Evolutionary conservation across 371 early-diverging fungal genomes (phyloP), one percentile per base, ranked within the genome.

Genomic region (Mucor ambiguus): DNA sequence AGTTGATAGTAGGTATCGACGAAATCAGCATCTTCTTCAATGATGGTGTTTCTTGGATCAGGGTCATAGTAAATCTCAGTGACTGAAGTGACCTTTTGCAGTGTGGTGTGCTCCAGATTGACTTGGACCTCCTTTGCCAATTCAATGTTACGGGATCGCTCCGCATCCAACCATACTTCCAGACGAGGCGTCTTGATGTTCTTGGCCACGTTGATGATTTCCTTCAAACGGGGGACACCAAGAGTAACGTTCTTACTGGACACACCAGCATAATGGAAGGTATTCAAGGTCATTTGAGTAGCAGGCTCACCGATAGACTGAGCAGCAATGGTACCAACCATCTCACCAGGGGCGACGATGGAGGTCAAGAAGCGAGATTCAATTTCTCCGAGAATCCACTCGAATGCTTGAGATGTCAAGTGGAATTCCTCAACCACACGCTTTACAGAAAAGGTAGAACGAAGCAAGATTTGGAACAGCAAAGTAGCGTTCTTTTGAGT

Each of bases 241-340:
- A 95, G 90, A 4, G 99, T 99, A 14, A 98, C 98, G 74, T 96
- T 98, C 83, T 96, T 96, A 70, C 92, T 92, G 41, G 95, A 90
- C 56, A 99, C 99, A 91, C 99, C 99, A 68, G 99, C 99, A 82
- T 92, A 93, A 85, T 99, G 99, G 95, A 99, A 99, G 61, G 99
- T 99, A 79, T 99, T 99, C 66, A 99, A 82, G 26, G 99, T 99
- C 99, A 99, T 99, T 77, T 99, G 99, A 20, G 99, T 99, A 22
- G 99, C 99, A 58, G 99, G 99, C 80, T 99, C 99, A 80, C 99
- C 99, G 83, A 99, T 98, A 49, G 97, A 97, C 82, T 99, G 99
- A 14, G 99, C 99, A 41, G 99, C 99, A 68, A 99, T 86, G 11
- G 97, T 97, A 38, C 99, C 99, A 32, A 99, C 97, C 99, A 99